Evolutionary conservation across 257 asterid species (phyloP).

Genomic region (Capsicum pubescens): DNA sequence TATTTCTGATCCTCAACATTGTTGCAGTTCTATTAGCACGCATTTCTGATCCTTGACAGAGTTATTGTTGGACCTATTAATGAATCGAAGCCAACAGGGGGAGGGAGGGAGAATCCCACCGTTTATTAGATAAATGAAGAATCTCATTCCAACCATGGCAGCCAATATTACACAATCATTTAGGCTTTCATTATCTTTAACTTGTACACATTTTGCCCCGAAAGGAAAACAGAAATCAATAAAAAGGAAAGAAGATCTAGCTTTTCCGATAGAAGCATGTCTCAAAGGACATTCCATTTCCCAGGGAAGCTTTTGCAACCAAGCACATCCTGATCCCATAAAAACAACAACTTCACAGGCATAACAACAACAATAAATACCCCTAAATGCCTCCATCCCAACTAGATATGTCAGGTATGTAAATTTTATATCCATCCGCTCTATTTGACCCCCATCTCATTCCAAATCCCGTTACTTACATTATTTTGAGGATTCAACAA

Average conservation of each 20-base stretch:
- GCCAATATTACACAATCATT: not conserved
- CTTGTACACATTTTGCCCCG: not conserved
- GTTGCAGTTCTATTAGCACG: not conserved
- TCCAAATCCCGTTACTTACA: not conserved
- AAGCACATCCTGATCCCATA: not conserved
- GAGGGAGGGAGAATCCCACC: not conserved
- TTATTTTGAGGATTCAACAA: not conserved
- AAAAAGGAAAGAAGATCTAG: not conserved
- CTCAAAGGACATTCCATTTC: not conserved
- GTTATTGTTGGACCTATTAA: not conserved
- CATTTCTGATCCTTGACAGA: constrained; percentile 10
- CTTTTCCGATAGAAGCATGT: too few relatives aligned
- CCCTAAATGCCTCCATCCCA: not conserved
- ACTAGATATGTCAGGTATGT: not conserved
- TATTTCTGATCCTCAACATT: not conserved
- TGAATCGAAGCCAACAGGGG: not conserved
- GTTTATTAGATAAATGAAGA: not conserved
- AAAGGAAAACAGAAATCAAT: not conserved
- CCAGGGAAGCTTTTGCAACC: not conserved
- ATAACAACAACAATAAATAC: not conserved
- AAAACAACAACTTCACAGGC: not conserved
- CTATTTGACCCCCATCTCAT: not conserved
- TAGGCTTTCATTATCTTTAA: not conserved
- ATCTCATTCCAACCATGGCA: not conserved
- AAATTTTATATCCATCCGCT: not conserved